Evolutionary conservation across 2,329 filamentous ascomycete genomes (phyloP), one percentile per base, ranked within the genome.

Genomic region (Sporothrix pallida): DNA sequence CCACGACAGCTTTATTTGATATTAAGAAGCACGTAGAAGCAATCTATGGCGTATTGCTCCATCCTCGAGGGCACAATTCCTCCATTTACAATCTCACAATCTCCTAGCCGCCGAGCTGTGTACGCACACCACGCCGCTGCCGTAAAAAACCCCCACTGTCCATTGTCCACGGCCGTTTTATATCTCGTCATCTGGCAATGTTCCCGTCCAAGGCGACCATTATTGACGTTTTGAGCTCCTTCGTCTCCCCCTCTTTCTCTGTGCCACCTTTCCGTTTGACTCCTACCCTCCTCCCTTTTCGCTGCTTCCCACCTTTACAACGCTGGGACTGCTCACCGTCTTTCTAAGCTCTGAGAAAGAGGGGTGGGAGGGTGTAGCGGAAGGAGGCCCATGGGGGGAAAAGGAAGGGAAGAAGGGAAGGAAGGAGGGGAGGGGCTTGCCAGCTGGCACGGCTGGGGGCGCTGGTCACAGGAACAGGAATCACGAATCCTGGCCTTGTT

Each of bases 271-370:
- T 44, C 62, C 42, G 42, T 20, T 67, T 44, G 42, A 10, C 50
- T 56, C 26, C 50, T 52, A 37, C 52, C 68, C 68, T 58, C 67
- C 17, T 58, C 50, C 65, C 68, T 8, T 37, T 58, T 58, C 37
- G 26, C 37, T n/a, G n/a, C 37, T 26, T 15, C 54, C 69, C 37
- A 31, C 50, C 54, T 23, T 58, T 17, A 26, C 23, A n/a, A 50
- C n/a, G n/a, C 6, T 31, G 68, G 50, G 31, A 37, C 23, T 63
- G 70, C 56, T 71, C 70, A 71, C 70, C 70, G 70, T 71, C 70
- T 63, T 71, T 71, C 56, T 42, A 37, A 60, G 69, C 54, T 50
- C 23, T 37, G 15, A 10, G n/a, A 37, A 58, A n/a, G 37, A 13
- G n/a, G 50, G n/a, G 68, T 15, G 68, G 31, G 52, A 70, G 50